Conservation (phyloP, 2,329 filamentous ascomycete species). For the Beauveria bassiana region DNA sequence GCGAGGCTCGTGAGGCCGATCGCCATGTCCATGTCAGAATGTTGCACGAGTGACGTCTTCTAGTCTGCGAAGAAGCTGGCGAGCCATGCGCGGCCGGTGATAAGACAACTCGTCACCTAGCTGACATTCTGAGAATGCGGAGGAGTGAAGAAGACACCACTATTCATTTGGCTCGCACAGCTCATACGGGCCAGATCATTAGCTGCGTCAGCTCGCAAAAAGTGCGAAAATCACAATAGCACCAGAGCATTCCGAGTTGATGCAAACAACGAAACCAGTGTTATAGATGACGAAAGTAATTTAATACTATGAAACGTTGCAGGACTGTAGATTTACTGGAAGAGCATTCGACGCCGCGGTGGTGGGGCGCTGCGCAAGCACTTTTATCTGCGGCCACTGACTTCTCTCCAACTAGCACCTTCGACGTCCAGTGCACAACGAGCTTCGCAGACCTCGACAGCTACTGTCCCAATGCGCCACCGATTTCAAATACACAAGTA, state of each 20-base stretch:
- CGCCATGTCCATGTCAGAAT: neutral
- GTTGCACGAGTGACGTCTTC: neutral
- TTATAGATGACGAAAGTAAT: neutral
- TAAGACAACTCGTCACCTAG: neutral
- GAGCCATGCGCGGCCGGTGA: no score
- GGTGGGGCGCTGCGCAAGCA: neutral
- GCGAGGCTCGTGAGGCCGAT: neutral
- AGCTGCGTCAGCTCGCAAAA: neutral
- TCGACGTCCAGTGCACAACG: neutral
- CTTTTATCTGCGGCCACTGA: neutral
- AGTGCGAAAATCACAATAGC: neutral
- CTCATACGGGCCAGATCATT: neutral
- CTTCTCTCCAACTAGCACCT: neutral
- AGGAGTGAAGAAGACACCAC: neutral
- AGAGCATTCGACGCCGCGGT: neutral
- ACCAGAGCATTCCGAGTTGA: no score
- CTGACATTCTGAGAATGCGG: neutral
- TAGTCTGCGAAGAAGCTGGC: no score
- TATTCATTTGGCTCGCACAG: no score
- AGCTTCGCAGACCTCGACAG: neutral
- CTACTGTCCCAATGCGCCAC: neutral
- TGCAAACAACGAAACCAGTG: no score
- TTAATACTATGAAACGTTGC: neutral
- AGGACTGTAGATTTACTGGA: neutral
- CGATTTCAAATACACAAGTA: neutral